Percentiles rank a stretch among this genome's conserved stretches.
Conservation (phyloP, 257 asterid species). For the Lycium barbarum region DNA sequence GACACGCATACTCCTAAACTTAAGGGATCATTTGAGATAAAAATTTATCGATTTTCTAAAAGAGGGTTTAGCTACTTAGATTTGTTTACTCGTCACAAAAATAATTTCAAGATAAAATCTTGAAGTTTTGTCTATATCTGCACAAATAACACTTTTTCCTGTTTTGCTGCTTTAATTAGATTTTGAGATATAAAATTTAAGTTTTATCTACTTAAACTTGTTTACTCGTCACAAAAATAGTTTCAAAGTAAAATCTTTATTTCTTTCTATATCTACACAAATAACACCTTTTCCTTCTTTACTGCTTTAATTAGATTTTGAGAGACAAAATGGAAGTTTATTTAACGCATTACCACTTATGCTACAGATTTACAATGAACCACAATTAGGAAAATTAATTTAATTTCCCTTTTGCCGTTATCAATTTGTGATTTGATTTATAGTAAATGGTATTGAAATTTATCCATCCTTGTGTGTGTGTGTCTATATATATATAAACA, state of each 20-base stretch:
- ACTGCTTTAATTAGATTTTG: too few relatives aligned
- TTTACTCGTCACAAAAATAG: too few relatives aligned
- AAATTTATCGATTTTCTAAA: too few relatives aligned
- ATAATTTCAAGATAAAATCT: background rate
- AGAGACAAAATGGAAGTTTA: too few relatives aligned
- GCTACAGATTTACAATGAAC: too few relatives aligned
- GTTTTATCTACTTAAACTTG: too few relatives aligned
- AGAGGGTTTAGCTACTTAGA: background rate
- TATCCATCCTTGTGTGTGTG: background rate
- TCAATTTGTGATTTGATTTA: background rate
- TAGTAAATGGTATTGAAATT: background rate
- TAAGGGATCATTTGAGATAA: background rate
- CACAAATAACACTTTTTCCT: background rate
- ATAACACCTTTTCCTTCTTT: too few relatives aligned
- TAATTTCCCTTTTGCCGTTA: too few relatives aligned
- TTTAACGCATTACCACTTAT: too few relatives aligned
- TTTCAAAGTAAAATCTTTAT: too few relatives aligned
- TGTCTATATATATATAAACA: background rate
- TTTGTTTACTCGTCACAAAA: background rate
- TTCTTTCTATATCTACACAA: too few relatives aligned
- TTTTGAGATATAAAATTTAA: background rate
- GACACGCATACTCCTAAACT: background rate
- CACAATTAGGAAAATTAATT: too few relatives aligned
- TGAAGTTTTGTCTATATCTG: background rate
- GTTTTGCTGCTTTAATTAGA: background rate